phyloP scores from a whole-genome alignment of 2,329 filamentous ascomycete species.

The Fusarium decemcellulare region DNA sequence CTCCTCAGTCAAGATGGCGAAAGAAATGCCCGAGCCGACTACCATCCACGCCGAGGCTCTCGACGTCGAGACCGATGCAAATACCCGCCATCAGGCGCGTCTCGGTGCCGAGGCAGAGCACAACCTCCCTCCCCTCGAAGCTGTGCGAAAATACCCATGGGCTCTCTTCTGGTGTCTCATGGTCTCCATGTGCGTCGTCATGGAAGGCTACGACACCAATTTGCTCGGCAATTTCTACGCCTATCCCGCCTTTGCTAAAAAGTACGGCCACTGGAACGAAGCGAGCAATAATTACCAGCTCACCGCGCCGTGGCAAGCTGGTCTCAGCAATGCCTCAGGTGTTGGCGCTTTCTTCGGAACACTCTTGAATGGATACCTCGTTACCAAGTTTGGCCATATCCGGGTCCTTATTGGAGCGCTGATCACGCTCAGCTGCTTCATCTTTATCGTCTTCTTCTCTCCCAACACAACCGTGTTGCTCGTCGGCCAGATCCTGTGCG shows the following conservation, averaged over 20 bases:
- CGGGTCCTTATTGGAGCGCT: constrained; percentile 60
- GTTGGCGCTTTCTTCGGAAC: constrained; percentile 65
- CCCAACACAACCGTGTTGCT: constrained; percentile 55
- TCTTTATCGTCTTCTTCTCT: constrained; percentile 64
- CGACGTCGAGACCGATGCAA: not conserved
- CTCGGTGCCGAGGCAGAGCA: constrained; percentile 13
- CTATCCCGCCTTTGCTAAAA: constrained; percentile 48
- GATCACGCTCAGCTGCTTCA: constrained; percentile 54
- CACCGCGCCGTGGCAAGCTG: constrained; percentile 65
- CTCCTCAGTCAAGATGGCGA: too few species aligned
- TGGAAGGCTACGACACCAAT: constrained; percentile 59
- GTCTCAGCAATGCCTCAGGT: constrained; percentile 58
- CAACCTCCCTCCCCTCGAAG: constrained; percentile 42
- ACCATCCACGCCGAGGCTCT: not conserved
- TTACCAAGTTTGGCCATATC: constrained; percentile 60
- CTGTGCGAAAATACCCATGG: constrained; percentile 49
- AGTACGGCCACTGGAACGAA: constrained; percentile 49
- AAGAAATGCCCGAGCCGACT: not conserved
- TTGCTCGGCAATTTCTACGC: constrained; percentile 56
- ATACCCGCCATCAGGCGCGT: not conserved
- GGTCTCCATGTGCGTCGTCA: constrained; percentile 56
- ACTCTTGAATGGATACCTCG: constrained; percentile 61
- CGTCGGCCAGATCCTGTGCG: constrained; percentile 60
- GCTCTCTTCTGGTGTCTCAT: constrained; percentile 54
- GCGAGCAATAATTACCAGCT: constrained; percentile 53